phyloP scores from a whole-genome alignment of 116 monocot species.

The Posidonia oceanica region DNA sequence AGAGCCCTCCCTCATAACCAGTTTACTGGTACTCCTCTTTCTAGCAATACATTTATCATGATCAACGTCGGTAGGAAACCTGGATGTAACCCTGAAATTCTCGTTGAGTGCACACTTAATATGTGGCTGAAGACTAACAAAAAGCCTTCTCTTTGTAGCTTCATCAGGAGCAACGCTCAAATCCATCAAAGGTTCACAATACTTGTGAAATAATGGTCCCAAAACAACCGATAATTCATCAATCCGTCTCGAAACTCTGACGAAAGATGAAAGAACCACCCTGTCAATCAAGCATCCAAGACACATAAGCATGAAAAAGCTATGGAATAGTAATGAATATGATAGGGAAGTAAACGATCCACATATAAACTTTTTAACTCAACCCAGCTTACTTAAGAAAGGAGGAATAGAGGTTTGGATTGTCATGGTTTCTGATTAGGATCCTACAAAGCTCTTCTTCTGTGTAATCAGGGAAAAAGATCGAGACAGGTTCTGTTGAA shows the following conservation, averaged over 20 bases:
- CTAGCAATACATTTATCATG: constrained; percentile 13
- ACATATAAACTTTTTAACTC: not conserved
- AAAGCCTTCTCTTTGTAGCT: constrained; percentile 67
- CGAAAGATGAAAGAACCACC: constrained; percentile 60
- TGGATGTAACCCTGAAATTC: constrained; percentile 33
- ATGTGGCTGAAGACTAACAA: constrained; percentile 45
- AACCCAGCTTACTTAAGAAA: constrained; percentile 60
- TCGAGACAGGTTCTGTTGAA: constrained; percentile 35
- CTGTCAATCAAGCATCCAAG: constrained; percentile 18
- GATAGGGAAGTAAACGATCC: not conserved
- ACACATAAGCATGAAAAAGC: not conserved
- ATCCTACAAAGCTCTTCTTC: constrained; percentile 57
- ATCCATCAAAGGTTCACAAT: constrained; percentile 67
- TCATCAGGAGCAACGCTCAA: constrained; percentile 53
- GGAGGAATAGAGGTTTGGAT: constrained; percentile 60
- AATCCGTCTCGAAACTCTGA: constrained; percentile 59
- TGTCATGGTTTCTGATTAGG: constrained; percentile 49
- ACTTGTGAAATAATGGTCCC: constrained; percentile 55
- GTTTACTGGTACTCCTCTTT: constrained; percentile 30
- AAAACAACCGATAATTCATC: constrained; percentile 64
- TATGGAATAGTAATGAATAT: not conserved
- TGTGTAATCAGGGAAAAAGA: constrained; percentile 76
- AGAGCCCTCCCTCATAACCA: constrained; percentile 16
- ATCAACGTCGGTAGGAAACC: constrained; percentile 11
- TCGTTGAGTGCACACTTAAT: constrained; percentile 46